Evolutionary conservation across 1,284 basidiomycete genomes (phyloP).

Genomic region (Leccinum fuscescens): DNA sequence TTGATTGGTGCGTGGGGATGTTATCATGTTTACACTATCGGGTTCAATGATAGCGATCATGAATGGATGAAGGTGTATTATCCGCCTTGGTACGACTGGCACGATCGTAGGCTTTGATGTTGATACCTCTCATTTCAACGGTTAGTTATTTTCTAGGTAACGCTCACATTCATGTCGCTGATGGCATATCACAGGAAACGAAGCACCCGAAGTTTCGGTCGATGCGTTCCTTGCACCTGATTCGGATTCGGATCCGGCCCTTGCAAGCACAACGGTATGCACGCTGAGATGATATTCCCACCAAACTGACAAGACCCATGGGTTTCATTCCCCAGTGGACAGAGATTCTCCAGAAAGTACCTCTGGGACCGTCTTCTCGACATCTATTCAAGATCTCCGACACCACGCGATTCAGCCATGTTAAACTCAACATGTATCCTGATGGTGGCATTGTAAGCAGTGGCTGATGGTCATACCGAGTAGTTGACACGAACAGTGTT

Average conservation of each 20-base stretch:
- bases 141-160: constrained; percentile 37
- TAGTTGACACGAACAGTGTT: constrained; percentile 5
- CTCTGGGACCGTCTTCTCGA: constrained; percentile 78
- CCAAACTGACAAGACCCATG: neutral
- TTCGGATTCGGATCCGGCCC: constrained; percentile 39
- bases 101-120: constrained; percentile 87
- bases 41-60: neutral
- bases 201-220: constrained; percentile 81
- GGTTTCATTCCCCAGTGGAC: constrained; percentile 59
- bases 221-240: constrained; percentile 56
- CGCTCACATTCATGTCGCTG: neutral
- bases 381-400: constrained; percentile 81
- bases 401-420: constrained; percentile 64
- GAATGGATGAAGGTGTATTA: constrained; percentile 68
- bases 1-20: constrained; percentile 74
- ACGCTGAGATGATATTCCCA: neutral
- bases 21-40: neutral
- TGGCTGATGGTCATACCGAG: neutral
- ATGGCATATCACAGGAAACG: constrained; percentile 64
- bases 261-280: constrained; percentile 54
- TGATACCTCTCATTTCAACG: constrained; percentile 94
- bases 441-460: constrained; percentile 89
- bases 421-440: constrained; percentile 94
- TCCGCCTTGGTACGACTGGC: constrained; percentile 83
- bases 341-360: constrained; percentile 73